phyloP scores from a whole-genome alignment of 202 grass and related monocot genomes.

The Cymbopogon flexuosus region DNA sequence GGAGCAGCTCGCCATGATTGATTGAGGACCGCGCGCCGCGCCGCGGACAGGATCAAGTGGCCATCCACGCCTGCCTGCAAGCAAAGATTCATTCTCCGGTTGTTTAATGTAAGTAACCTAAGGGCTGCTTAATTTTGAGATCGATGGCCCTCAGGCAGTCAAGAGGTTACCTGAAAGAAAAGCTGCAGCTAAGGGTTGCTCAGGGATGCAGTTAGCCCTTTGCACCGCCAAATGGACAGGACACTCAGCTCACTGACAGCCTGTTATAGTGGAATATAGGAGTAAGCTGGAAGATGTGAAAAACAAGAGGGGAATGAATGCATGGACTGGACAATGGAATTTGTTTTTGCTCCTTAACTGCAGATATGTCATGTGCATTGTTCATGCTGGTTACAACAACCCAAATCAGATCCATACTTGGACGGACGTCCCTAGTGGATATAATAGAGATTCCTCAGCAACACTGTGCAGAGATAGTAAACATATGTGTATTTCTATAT shows the following conservation, averaged over 20 bases:
- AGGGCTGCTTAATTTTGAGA: constrained; percentile 23
- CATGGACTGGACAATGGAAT: constrained; percentile 12
- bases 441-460: too few relatives aligned
- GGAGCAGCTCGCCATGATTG: constrained; percentile 40
- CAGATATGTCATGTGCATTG: constrained; percentile 45
- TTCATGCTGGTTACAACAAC: constrained; percentile 21
- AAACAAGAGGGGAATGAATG: constrained; percentile 27
- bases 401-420: constrained; percentile 45
- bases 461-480: too few relatives aligned
- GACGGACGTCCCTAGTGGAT: too few relatives aligned
- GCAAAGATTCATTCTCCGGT: constrained; percentile 37
- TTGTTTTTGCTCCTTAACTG: constrained; percentile 30
- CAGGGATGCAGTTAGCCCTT: constrained; percentile 37
- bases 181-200: constrained; percentile 21
- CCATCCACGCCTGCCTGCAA: constrained; percentile 49
- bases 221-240: constrained; percentile 30
- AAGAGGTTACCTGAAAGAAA: constrained; percentile 43
- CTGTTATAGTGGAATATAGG: neutral
- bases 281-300: neutral
- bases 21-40: constrained; percentile 37
- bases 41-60: constrained; percentile 48
- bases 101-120: constrained; percentile 31
- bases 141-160: constrained; percentile 35
- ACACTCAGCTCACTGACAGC: constrained; percentile 10
- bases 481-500: too few relatives aligned